A percentile compares a stretch with the other conserved stretches of the same genome.
Evolutionary conservation across 192 early-diverging fungal genomes (phyloP).

Genomic region (Coemansia sp.): DNA sequence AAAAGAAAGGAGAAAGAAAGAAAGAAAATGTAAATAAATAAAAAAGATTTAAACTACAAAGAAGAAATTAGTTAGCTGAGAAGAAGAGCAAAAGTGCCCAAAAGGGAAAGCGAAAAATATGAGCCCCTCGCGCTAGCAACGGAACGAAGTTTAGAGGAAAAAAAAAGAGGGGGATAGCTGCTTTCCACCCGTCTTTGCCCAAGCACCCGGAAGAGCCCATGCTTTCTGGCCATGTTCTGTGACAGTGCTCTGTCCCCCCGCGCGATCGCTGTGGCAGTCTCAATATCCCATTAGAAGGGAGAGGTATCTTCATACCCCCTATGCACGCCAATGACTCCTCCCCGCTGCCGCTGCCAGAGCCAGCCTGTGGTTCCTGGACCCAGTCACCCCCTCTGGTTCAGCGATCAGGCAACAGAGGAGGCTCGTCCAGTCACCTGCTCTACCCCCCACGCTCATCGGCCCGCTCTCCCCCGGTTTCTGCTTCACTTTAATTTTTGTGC

Average conservation of each 20-base stretch:
- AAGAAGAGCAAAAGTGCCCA: slow-evolving; percentile 11
- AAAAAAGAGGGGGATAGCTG: background rate
- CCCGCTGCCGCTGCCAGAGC: background rate
- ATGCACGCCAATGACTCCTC: background rate
- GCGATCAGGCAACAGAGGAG: background rate
- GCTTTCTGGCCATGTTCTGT: slow-evolving; percentile 1
- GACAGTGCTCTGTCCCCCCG: background rate
- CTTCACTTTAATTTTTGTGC: background rate
- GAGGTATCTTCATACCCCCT: background rate
- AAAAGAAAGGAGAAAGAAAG: slow-evolving; percentile 14
- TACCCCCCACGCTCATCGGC: background rate
- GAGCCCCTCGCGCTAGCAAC: slow-evolving; percentile 5
- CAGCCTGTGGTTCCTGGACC: background rate
- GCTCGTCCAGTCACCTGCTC: background rate
- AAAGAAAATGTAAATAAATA: slow-evolving; percentile 11
- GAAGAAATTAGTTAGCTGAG: slow-evolving; percentile 5
- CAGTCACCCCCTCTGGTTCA: background rate
- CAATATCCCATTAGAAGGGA: background rate
- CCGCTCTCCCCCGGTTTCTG: background rate
- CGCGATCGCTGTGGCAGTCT: background rate
- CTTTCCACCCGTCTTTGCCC: background rate
- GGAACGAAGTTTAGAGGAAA: slow-evolving; percentile 6
- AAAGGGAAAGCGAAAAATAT: slow-evolving; percentile 9
- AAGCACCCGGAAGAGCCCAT: background rate
- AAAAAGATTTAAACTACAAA: slow-evolving; percentile 26